Evolutionary conservation across 164 flowering plant genomes (phyloP).

Genomic region (Nymphaea colorata): DNA sequence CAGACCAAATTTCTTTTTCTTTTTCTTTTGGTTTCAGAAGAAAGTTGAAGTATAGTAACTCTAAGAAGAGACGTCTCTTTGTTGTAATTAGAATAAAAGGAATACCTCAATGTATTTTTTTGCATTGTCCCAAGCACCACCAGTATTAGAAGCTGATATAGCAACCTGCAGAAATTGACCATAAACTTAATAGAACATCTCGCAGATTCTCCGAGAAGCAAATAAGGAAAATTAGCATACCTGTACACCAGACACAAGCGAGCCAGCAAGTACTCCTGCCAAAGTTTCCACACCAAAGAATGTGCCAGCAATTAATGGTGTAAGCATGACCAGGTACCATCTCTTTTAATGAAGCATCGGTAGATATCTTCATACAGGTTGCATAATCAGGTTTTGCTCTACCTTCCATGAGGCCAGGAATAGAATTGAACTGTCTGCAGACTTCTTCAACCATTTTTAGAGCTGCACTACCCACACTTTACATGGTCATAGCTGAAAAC

Average conservation of each 20-base stretch:
- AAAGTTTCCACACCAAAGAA: conserved; percentile 65
- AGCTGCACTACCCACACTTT: conserved; percentile 76
- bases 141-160: conserved; percentile 71
- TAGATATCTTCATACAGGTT: conserved; percentile 63
- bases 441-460: conserved; percentile 77
- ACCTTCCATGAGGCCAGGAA: conserved; percentile 70
- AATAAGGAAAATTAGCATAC: conserved; percentile 16
- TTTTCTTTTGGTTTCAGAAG: too few relatives aligned
- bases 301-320: conserved; percentile 55
- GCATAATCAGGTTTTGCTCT: conserved; percentile 60
- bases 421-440: conserved; percentile 66
- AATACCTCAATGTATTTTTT: conserved; percentile 68
- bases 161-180: conserved; percentile 31
- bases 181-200: not conserved
- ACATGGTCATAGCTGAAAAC: conserved; percentile 86
- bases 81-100: not conserved
- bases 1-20: too few relatives aligned
- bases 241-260: conserved; percentile 72
- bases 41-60: too few relatives aligned
- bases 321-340: conserved; percentile 75
- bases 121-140: conserved; percentile 79
- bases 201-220: not conserved
- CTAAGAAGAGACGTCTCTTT: too few relatives aligned
- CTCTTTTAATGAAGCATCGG: conserved; percentile 69
- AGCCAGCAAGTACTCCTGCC: conserved; percentile 58